Evolutionary conservation across 345 rosid genomes (phyloP), one percentile per base, ranked within the genome.

Genomic region (Syzygium aqueum): DNA sequence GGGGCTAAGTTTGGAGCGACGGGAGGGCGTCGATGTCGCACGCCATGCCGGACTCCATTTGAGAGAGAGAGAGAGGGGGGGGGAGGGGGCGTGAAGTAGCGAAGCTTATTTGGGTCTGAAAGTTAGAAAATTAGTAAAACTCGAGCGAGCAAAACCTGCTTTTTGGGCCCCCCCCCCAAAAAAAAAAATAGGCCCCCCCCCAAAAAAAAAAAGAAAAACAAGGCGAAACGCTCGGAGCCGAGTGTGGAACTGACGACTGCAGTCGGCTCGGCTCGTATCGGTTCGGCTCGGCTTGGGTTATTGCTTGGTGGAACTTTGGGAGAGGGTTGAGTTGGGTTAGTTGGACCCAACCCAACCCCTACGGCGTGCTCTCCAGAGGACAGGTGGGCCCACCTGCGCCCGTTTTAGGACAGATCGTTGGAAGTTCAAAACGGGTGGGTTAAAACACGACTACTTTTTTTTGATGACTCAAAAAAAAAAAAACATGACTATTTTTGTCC

Each of bases 121-220:
- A 8, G 12, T 33, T 8, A 10, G 25, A 73, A 40, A 17, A 73
- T 19, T 17, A 49, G 27, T 28, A 9, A 73, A 63, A 73, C 33
- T 33, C 49, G 19, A 33, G 49, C 43, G 19, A 33, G 49, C 43
- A 33, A 73, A 11, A 37, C 49, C 80, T 73, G 80, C 80, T 4
- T 19, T 30, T 30, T 65, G 40, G 11, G 3, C 65, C 65, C 63
- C 46, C 14, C 28, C 43, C n/a, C n/a, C n/a, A n/a, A n/a, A n/a
- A n/a, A n/a, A n/a, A n/a, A n/a, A n/a, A n/a, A n/a, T n/a, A n/a
- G n/a, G n/a, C 40, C 1, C 53, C 23, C 53, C 5, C 8, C 57
- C 25, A 1, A 19, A 19, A n/a, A 8, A 2, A 33, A 67, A 7
- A 5, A 7, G 2, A 15, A 16, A 30, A 30, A 0, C 0, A 8